Base-by-base conservation (phyloP, 1,284 basidiomycete species). In the Athelia psychrophila region DNA sequence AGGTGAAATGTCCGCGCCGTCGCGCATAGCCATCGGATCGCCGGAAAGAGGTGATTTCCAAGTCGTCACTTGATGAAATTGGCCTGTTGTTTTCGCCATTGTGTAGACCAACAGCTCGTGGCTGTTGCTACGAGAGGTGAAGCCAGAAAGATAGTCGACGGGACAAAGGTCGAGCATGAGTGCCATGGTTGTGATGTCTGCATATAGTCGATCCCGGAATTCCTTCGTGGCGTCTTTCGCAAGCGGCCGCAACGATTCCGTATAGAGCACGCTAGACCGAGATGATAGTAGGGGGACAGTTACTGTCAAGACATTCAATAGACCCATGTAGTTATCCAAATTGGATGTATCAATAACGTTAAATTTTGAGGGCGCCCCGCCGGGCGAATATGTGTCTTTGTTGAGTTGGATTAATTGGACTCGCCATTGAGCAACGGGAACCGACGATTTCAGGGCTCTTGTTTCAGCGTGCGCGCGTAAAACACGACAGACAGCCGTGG, bases 281-380 rank as follows among this genome's bases (percentile, higher is more conserved):
- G 54, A 55, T 5, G 20, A 42, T 30, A 80, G 67, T 6, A 80
- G 59, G 42, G 78, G 68, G 30, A 54, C 40, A 1, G 71, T 60
- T 16, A 62, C 64, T 6, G 73, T 49, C 25, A 83, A 62, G 19
- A 82, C 53, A 55, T 83, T 83, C n/a, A 81, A 52, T 16, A 80
- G 60, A 0, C 80, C 80, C 1, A 77, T 35, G 49, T 78, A 71
- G 57, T 82, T 79, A 16, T 64, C 59, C n/a, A 82, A 54, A 52
- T 80, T 81, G 19, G 80, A 81, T 0, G 80, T 79, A 40, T 83
- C 78, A 50, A 83, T 78, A 44, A 81, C 68, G 48, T 80, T 68
- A 64, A 83, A 84, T 0, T 40, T 50, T 1, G 65, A 58, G 3
- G 78, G 77, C 0, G 75, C 73, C 25, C 53, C 47, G 32, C 47